A percentile compares a stretch with the other conserved stretches of the same genome.
phyloP scores from a whole-genome alignment of 2,329 filamentous ascomycete species.

The Cryphonectria parasitica region DNA sequence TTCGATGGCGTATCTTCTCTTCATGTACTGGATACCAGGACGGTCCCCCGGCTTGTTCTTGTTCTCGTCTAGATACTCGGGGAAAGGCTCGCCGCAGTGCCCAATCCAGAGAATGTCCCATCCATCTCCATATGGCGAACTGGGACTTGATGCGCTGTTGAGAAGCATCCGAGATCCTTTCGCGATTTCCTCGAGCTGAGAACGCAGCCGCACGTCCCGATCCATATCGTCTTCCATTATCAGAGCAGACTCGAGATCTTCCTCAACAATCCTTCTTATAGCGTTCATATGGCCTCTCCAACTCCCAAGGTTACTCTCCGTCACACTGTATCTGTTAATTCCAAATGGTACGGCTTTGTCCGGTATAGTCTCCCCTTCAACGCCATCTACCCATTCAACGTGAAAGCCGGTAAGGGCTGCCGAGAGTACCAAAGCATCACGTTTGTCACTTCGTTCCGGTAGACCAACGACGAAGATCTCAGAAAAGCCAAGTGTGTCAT shows the following conservation, averaged over 20 bases:
- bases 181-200: constrained; percentile 39
- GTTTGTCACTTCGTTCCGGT: constrained; percentile 54
- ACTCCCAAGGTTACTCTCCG: constrained; percentile 38
- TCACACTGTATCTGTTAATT: constrained; percentile 38
- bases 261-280: constrained; percentile 41
- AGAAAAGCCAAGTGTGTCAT: constrained; percentile 37
- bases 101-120: constrained; percentile 60
- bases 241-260: constrained; percentile 43
- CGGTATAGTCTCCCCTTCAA: constrained; percentile 42
- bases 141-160: constrained; percentile 25
- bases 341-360: constrained; percentile 43
- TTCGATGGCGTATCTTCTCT: constrained; percentile 35
- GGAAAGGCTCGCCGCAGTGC: constrained; percentile 47
- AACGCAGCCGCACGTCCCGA: constrained; percentile 49
- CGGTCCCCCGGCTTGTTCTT: constrained; percentile 33
- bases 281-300: constrained; percentile 50
- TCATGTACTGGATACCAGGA: constrained; percentile 33
- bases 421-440: constrained; percentile 53
- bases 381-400: constrained; percentile 51
- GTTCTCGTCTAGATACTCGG: constrained; percentile 31
- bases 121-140: constrained; percentile 48
- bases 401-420: constrained; percentile 49
- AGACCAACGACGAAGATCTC: constrained; percentile 53
- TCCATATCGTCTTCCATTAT: constrained; percentile 53
- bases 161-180: constrained; percentile 24